Base-by-base conservation (phyloP, 2,329 filamentous ascomycete genomes). In the Sporothrix humicola region DNA sequence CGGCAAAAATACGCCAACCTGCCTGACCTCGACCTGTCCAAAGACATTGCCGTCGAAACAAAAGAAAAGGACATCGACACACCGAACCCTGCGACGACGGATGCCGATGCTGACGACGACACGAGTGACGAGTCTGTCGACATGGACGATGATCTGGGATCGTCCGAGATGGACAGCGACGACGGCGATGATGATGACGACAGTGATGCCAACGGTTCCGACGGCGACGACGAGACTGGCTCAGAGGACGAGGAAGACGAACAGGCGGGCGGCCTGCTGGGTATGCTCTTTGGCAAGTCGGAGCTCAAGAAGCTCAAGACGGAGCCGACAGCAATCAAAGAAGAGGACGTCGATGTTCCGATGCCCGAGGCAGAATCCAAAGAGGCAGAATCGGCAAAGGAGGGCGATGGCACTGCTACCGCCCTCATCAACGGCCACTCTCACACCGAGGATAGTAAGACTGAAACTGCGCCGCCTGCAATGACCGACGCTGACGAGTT, bases 1-100 rank as follows among this genome's bases (percentile, higher is more conserved):
- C 87, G 85, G 37, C 85, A 86, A 54, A 94, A 94, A 79, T 94
- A 93, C 76, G 88, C 89, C 9, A 86, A 90, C 71, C 83, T 93
- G 7, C 89, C 90, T 0, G 84, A 85, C 20, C 75, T 87, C 3
- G 79, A 83, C 15, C 77, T 17, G 71, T 76, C 42, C 26, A 76
- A 79, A 12, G 77, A 76, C 2, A 79, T 58, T 13, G 46, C 79
- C 1, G 79, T 58, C 23, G 50, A 13, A n/a, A 52, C 17, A 5
- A 81, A 3, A 76, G 79, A 52, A 79, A 58, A 44, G 56, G 79
- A 61, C 20, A 48, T 42, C 37, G 63, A 58, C 20, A 17, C 56
- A 4, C 9, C 81, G 3, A 76, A 78, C 50, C 72, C 77, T 3
- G 31, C 31, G 3, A 78, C 79, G 48, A 59, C 78, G 61, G 75